Conservation (phyloP, 2,329 filamentous ascomycete genomes). For the Lasiodiplodia hormozganensis region DNA sequence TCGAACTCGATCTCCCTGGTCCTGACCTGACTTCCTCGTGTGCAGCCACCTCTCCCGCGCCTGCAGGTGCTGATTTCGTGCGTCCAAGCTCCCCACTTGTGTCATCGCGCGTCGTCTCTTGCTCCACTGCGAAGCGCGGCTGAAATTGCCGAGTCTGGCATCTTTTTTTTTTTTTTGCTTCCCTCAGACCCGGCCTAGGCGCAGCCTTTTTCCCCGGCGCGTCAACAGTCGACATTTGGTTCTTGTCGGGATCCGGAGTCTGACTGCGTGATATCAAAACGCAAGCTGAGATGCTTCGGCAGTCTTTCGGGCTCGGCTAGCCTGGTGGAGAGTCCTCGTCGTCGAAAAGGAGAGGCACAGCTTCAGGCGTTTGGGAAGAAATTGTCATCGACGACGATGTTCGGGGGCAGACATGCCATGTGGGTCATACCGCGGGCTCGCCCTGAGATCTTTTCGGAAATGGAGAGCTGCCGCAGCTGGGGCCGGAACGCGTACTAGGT, state of each 20-base stretch:
- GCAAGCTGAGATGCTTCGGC: neutral
- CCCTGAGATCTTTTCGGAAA: neutral
- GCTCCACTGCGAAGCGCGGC: neutral
- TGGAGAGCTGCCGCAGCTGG: neutral
- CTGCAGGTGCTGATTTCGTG: constrained; percentile 1
- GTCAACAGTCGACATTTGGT: neutral
- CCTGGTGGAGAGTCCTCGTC: neutral
- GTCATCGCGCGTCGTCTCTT: constrained; percentile 13
- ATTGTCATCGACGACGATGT: constrained; percentile 15
- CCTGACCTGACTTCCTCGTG: neutral
- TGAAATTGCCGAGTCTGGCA: neutral
- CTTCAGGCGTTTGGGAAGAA: neutral
- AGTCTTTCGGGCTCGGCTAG: neutral
- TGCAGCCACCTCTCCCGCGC: neutral
- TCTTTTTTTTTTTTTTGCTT: neutral
- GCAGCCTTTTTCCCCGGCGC: neutral
- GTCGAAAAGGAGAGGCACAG: neutral
- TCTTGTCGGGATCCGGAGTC: neutral
- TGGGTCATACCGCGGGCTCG: neutral
- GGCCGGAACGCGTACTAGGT: neutral
- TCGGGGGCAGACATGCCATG: neutral
- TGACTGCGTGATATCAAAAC: neutral
- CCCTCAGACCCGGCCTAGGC: too few relatives aligned
- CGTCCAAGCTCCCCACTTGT: constrained; percentile 1
- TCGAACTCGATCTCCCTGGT: neutral